Evolutionary conservation across 2,329 filamentous ascomycete species (phyloP).

Genomic region (Exophiala aquamarina): DNA sequence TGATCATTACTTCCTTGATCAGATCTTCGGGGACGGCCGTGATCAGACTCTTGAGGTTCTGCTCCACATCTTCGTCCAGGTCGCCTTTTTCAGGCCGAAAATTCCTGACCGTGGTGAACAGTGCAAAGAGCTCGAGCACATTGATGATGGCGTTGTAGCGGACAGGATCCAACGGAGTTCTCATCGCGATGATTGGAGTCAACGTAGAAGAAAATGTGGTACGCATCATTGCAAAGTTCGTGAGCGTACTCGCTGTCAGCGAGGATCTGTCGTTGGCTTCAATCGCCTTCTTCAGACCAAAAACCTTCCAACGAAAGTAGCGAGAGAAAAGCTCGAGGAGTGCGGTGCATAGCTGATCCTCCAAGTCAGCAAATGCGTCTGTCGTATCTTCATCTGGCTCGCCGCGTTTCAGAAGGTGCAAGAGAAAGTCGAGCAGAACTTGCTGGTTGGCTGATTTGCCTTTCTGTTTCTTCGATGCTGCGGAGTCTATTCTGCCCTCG

Average conservation of each 20-base stretch:
- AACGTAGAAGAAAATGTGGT: constrained; percentile 53
- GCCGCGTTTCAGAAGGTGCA: constrained; percentile 72
- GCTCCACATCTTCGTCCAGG: constrained; percentile 47
- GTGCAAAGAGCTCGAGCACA: constrained; percentile 77
- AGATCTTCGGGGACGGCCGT: constrained; percentile 66
- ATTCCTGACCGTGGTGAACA: constrained; percentile 72
- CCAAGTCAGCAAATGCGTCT: constrained; percentile 70
- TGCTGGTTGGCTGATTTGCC: constrained; percentile 38
- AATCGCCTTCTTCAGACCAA: constrained; percentile 57
- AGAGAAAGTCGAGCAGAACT: constrained; percentile 64
- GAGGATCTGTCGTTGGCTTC: constrained; percentile 53
- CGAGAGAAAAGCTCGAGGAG: constrained; percentile 76
- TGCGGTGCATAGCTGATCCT: constrained; percentile 74
- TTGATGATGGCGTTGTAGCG: constrained; percentile 73
- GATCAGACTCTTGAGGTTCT: constrained; percentile 62
- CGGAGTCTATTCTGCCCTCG: constrained; percentile 53
- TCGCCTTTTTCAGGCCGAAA: constrained; percentile 32
- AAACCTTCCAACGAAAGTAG: constrained; percentile 94
- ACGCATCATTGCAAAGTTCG: constrained; percentile 64
- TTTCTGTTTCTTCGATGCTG: constrained; percentile 39
- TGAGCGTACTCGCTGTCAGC: constrained; percentile 64
- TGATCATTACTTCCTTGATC: constrained; percentile 67
- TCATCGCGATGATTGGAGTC: constrained; percentile 48
- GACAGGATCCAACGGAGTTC: constrained; percentile 71
- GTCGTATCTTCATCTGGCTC: constrained; percentile 62